These are phyloP conservation scores for Sarocladiaceae sp. DNA, from an alignment of 2,329 filamentous ascomycete species.

Conservation along the genomic window DNA sequence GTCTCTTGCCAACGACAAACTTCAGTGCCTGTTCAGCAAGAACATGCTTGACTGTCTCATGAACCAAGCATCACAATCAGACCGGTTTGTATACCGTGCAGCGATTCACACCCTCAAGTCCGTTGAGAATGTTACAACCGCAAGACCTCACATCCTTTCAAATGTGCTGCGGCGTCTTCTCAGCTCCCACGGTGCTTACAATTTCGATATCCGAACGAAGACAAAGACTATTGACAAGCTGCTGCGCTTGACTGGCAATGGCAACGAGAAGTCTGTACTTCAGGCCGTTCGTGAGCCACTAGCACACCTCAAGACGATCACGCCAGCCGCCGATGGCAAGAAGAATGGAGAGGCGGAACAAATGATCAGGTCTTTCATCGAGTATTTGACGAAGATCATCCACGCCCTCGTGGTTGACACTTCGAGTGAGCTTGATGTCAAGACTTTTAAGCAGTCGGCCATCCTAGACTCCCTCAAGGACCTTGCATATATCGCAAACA, in stretches of 20 bases:
- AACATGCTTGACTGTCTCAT: slow-evolving; percentile 79
- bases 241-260: slow-evolving; percentile 53
- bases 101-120: slow-evolving; percentile 72
- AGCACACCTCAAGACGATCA: slow-evolving; percentile 20
- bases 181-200: slow-evolving; percentile 64
- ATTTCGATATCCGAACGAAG: slow-evolving; percentile 83
- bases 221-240: slow-evolving; percentile 79
- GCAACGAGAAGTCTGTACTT: slow-evolving; percentile 52
- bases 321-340: slow-evolving; percentile 11
- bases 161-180: slow-evolving; percentile 65
- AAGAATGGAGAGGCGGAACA: slow-evolving; percentile 21
- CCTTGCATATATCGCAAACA: slow-evolving; percentile 53
- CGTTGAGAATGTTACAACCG: slow-evolving; percentile 61
- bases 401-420: slow-evolving; percentile 28
- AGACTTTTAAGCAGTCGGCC: slow-evolving; percentile 23
- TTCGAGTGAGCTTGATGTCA: slow-evolving; percentile 20
- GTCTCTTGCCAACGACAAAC: slow-evolving; percentile 28
- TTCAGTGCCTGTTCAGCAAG: slow-evolving; percentile 66
- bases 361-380: slow-evolving; percentile 44
- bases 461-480: slow-evolving; percentile 43
- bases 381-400: slow-evolving; percentile 50
- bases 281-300: slow-evolving; percentile 42
- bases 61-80: slow-evolving; percentile 74
- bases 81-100: slow-evolving; percentile 75
- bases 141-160: slow-evolving; percentile 54